Percentiles rank a stretch among this genome's conserved stretches.
Evolutionary conservation across 2,329 filamentous ascomycete genomes (phyloP).

Genomic region (Neonectria coccinea): DNA sequence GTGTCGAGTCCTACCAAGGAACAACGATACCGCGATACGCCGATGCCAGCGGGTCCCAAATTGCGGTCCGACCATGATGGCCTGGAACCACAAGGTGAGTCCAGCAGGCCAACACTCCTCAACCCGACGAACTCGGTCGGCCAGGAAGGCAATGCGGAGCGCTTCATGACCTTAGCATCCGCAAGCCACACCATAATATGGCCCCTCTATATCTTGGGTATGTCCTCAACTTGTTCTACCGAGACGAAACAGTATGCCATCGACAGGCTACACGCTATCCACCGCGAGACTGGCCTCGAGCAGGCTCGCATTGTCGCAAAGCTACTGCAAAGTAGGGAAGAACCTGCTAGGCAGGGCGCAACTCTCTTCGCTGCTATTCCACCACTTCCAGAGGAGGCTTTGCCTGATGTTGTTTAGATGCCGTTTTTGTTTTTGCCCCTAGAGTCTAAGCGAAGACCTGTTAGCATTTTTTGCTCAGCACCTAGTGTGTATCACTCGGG

Average conservation of each 20-base stretch:
- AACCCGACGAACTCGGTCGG: constrained; percentile 54
- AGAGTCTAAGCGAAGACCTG: constrained; percentile 2
- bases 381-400: constrained; percentile 37
- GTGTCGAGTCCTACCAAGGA: constrained; percentile 47
- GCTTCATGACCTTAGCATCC: constrained; percentile 62
- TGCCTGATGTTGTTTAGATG: constrained; percentile 47
- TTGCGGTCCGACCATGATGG: constrained; percentile 5
- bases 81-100: constrained; percentile 35
- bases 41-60: constrained; percentile 36
- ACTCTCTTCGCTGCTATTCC: constrained; percentile 42
- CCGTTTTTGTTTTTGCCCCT: background rate
- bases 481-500: constrained; percentile 10
- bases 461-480: constrained; percentile 5
- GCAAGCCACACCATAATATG: constrained; percentile 62
- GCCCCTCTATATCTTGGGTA: constrained; percentile 63
- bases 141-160: constrained; percentile 53
- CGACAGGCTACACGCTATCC: constrained; percentile 58
- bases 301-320: constrained; percentile 59
- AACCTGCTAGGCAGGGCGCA: constrained; percentile 7
- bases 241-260: constrained; percentile 59
- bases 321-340: constrained; percentile 54
- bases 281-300: constrained; percentile 58
- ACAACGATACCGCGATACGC: constrained; percentile 47
- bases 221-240: constrained; percentile 58
- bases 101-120: constrained; percentile 51